Percentiles rank a stretch among this genome's conserved stretches.
Conservation (phyloP, 23 red algal species). For the Gracilariopsis chorda region DNA sequence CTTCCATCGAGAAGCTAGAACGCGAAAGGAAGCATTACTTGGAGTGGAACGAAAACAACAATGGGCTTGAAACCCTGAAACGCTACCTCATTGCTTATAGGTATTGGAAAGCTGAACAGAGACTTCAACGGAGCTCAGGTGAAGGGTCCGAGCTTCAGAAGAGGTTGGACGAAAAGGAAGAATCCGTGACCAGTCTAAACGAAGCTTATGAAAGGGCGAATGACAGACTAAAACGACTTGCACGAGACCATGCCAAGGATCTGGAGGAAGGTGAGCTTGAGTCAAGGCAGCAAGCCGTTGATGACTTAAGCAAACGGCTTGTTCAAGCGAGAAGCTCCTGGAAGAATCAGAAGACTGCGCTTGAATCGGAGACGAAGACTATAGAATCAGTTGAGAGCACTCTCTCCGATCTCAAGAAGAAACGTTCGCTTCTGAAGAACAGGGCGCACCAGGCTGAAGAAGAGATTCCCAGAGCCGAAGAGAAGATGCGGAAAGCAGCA, state of each 20-base stretch:
- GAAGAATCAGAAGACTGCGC: conserved; percentile 61
- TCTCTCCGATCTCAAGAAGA: neutral
- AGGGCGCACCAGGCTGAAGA: neutral
- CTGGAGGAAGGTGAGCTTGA: neutral
- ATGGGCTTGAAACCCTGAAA: conserved; percentile 62
- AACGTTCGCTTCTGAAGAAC: neutral
- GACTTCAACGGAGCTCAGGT: conserved; percentile 20
- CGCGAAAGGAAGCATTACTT: conserved; percentile 86
- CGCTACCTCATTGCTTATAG: conserved; percentile 54
- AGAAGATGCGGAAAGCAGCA: conserved; percentile 5
- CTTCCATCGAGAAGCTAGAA: conserved; percentile 76
- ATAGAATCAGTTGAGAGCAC: conserved; percentile 7
- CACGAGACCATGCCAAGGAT: neutral
- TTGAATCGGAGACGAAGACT: conserved; percentile 49
- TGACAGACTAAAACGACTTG: neutral
- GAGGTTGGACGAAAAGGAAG: conserved; percentile 4
- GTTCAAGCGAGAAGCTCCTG: conserved; percentile 30
- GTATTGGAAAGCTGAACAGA: conserved; percentile 36
- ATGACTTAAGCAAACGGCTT: conserved; percentile 53
- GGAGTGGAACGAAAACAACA: conserved; percentile 81
- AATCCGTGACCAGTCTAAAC: neutral
- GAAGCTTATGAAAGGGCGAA: neutral
- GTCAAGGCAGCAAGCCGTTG: conserved; percentile 13
- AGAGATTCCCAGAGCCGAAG: conserved; percentile 9
- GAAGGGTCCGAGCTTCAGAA: conserved; percentile 35